phyloP scores from a whole-genome alignment of 768 basidiomycete genomes.

The Candolleomyces eurysporus region DNA sequence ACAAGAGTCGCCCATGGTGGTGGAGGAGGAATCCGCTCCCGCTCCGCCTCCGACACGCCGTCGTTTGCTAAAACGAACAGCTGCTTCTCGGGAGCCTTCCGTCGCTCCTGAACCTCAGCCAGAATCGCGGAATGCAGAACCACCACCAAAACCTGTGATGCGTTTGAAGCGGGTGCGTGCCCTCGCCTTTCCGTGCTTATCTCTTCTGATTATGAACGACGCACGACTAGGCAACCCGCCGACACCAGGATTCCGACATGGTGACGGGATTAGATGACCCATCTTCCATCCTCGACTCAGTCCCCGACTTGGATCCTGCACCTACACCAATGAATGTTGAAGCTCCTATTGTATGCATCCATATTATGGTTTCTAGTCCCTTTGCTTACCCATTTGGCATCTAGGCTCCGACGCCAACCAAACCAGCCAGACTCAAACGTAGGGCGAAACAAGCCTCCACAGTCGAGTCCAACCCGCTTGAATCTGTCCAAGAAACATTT shows the following conservation, averaged over 20 bases:
- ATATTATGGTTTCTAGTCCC: background rate
- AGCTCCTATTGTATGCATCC: slow-evolving; percentile 13
- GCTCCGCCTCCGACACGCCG: background rate
- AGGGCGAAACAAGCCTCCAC: slow-evolving; percentile 37
- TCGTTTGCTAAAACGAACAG: slow-evolving; percentile 7
- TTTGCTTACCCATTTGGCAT: background rate
- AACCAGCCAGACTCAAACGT: slow-evolving; percentile 50
- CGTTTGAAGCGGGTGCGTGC: background rate
- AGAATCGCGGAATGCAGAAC: slow-evolving; percentile 37
- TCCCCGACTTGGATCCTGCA: slow-evolving; percentile 21
- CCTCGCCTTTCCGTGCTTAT: background rate
- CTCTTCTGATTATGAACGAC: background rate
- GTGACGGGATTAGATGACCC: slow-evolving; percentile 47
- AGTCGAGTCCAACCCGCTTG: background rate
- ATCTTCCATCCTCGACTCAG: slow-evolving; percentile 33
- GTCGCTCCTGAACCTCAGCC: slow-evolving; percentile 11
- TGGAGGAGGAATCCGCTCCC: background rate
- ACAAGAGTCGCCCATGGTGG: background rate
- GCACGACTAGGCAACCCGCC: background rate
- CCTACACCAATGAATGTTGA: slow-evolving; percentile 14
- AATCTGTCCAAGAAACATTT: slow-evolving; percentile 8
- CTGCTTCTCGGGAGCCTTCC: slow-evolving; percentile 37
- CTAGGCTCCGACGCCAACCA: slow-evolving; percentile 40
- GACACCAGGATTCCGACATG: slow-evolving; percentile 8
- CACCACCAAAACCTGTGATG: background rate